These are phyloP conservation scores for Lachancea waltii DNA, from an alignment of 805 yeast genomes.

Conservation along the genomic window DNA sequence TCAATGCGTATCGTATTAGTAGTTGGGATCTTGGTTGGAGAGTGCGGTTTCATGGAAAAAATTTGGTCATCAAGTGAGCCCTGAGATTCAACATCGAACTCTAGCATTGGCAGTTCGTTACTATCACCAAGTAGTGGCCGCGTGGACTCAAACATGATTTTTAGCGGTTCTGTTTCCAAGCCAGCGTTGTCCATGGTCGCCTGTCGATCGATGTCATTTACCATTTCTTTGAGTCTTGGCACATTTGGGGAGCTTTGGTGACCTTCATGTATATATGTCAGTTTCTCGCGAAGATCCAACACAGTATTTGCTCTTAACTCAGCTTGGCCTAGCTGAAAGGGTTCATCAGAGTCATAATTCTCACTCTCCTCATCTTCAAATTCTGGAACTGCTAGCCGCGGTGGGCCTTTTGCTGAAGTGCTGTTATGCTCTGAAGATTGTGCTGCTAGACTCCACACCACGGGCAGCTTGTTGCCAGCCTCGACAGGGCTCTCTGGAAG, in stretches of 20 bases:
- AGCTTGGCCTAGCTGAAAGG: constrained; percentile 10
- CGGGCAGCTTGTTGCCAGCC: background rate
- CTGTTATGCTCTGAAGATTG: background rate
- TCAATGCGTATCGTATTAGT: constrained; percentile 23
- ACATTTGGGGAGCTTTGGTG: constrained; percentile 5
- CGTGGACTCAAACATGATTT: constrained; percentile 21
- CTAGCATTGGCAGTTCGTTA: constrained; percentile 8
- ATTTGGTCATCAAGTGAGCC: constrained; percentile 8
- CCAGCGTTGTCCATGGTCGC: constrained; percentile 1
- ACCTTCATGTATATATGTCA: constrained; percentile 15
- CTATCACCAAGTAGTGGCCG: constrained; percentile 15
- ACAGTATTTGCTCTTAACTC: constrained; percentile 16
- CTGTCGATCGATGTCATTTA: constrained; percentile 8
- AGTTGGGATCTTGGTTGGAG: constrained; percentile 27
- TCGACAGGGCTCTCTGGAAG: constrained; percentile 4
- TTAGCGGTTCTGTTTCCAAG: constrained; percentile 4
- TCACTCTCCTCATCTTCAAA: too few relatives aligned
- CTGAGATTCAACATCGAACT: constrained; percentile 9
- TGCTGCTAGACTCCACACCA: constrained; percentile 1
- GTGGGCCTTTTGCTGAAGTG: too few relatives aligned
- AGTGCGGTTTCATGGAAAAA: constrained; percentile 10
- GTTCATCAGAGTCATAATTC: constrained; percentile 7
- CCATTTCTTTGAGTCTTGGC: constrained; percentile 18
- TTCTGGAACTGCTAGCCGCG: too few relatives aligned
- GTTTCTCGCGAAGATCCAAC: constrained; percentile 12